A percentile compares a stretch with the other conserved stretches of the same genome.
Evolutionary conservation across 2,329 filamentous ascomycete species (phyloP).

Genomic region (Hymenoscyphus salicellus): DNA sequence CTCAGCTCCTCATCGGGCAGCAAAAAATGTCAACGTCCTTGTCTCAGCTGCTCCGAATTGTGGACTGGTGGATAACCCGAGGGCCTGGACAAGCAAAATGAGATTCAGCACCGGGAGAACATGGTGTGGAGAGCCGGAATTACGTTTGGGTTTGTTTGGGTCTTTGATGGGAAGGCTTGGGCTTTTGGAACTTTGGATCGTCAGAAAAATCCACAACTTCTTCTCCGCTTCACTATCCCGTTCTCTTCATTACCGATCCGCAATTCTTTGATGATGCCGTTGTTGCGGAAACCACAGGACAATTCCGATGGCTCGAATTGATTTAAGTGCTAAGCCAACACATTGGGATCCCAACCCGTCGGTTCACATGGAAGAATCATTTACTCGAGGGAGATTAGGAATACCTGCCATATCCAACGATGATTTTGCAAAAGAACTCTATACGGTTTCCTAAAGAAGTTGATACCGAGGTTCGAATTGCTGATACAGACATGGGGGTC

Average conservation of each 20-base stretch:
- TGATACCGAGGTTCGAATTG: too few relatives aligned
- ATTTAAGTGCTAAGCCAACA: too few relatives aligned
- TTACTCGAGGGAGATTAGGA: too few relatives aligned
- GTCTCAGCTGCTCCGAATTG: neutral
- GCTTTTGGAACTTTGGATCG: neutral
- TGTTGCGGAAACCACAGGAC: too few relatives aligned
- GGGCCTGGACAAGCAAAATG: neutral
- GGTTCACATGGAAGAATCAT: too few relatives aligned
- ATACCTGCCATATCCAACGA: too few relatives aligned
- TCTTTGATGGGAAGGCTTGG: neutral
- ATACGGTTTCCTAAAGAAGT: too few relatives aligned
- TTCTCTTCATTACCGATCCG: neutral
- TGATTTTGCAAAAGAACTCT: too few relatives aligned
- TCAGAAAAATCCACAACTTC: neutral
- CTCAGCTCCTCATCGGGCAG: neutral
- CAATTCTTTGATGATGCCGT: too few relatives aligned
- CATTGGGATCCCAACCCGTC: too few relatives aligned
- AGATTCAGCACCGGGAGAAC: neutral
- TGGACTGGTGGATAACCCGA: neutral
- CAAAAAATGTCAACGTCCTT: neutral
- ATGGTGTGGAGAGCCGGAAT: neutral
- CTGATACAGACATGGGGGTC: too few relatives aligned
- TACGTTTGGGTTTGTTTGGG: neutral
- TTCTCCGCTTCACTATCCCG: neutral
- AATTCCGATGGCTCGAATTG: too few relatives aligned